These are phyloP conservation scores for Liquidambar formosana DNA, from an alignment of 164 flowering plant species.

Conservation along the genomic window DNA sequence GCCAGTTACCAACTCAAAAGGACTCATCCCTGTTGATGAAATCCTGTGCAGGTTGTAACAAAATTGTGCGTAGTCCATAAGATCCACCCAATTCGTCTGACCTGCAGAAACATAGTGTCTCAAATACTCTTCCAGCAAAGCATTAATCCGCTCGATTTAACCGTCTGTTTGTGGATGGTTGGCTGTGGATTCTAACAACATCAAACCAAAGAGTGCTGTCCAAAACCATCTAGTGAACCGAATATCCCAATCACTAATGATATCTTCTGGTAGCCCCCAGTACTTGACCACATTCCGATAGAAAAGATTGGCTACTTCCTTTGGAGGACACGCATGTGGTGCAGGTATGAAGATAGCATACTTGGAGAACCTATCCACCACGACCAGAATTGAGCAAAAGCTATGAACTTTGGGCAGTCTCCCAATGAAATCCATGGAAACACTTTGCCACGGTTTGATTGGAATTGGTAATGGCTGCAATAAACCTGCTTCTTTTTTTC, in stretches of 20 bases:
- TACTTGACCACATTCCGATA: background rate
- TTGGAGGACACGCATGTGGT: background rate
- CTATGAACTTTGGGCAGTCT: background rate
- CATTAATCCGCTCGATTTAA: no score
- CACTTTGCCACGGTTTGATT: background rate
- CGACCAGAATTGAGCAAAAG: background rate
- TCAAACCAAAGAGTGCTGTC: background rate
- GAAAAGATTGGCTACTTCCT: background rate
- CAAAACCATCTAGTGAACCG: background rate
- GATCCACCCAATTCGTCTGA: background rate
- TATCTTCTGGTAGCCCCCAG: background rate
- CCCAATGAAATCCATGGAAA: background rate
- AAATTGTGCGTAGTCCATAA: background rate
- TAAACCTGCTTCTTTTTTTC: background rate
- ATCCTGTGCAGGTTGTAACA: background rate
- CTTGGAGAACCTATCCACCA: background rate
- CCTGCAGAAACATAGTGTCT: no score
- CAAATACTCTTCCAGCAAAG: no score
- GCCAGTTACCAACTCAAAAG: background rate
- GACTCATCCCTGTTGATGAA: slow-evolving; percentile 1
- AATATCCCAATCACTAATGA: background rate
- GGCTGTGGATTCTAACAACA: background rate
- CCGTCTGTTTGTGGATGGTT: background rate
- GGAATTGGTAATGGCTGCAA: background rate
- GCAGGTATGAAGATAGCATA: background rate